Percentiles rank a stretch among this genome's conserved stretches.
Conservation (phyloP, 2,329 filamentous ascomycete species). For the Trichoderma afroharzianum region DNA sequence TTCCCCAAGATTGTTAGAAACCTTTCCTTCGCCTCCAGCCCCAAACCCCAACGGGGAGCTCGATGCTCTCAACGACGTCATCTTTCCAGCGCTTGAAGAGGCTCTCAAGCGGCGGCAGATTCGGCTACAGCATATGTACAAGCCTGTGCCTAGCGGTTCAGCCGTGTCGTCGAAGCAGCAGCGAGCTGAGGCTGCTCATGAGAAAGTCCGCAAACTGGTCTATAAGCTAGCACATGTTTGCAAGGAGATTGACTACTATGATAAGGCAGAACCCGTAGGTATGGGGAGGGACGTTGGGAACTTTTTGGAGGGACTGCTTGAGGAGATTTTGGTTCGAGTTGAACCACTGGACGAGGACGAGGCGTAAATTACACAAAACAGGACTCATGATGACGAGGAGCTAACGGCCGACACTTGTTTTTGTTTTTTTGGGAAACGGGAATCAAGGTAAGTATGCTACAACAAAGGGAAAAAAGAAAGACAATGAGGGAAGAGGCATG, state of each 20-base stretch:
- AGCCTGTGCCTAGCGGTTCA: constrained; percentile 36
- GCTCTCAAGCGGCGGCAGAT: constrained; percentile 77
- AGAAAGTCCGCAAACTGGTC: constrained; percentile 76
- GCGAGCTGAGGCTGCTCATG: constrained; percentile 69
- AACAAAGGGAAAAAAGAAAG: not conserved
- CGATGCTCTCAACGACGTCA: constrained; percentile 84
- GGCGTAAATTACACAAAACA: constrained; percentile 19
- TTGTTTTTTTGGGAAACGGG: not conserved
- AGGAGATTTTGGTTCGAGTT: constrained; percentile 88
- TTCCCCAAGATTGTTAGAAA: constrained; percentile 31
- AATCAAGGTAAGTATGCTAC: not conserved
- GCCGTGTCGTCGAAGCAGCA: constrained; percentile 60
- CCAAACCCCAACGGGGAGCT: constrained; percentile 64
- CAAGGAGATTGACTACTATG: constrained; percentile 84
- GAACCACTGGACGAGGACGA: constrained; percentile 81
- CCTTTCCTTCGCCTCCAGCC: constrained; percentile 55
- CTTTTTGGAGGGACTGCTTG: constrained; percentile 86
- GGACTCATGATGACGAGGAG: not conserved
- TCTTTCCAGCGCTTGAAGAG: constrained; percentile 88
- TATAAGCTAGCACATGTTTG: constrained; percentile 80
- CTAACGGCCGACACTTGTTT: not conserved
- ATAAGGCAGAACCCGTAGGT: constrained; percentile 80
- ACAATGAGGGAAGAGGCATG: not conserved
- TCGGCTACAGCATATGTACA: constrained; percentile 52
- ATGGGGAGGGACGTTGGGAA: constrained; percentile 90